Evolutionary conservation across 2,329 filamentous ascomycete genomes (phyloP).

Genomic region (Arthrobotrys megalospora): DNA sequence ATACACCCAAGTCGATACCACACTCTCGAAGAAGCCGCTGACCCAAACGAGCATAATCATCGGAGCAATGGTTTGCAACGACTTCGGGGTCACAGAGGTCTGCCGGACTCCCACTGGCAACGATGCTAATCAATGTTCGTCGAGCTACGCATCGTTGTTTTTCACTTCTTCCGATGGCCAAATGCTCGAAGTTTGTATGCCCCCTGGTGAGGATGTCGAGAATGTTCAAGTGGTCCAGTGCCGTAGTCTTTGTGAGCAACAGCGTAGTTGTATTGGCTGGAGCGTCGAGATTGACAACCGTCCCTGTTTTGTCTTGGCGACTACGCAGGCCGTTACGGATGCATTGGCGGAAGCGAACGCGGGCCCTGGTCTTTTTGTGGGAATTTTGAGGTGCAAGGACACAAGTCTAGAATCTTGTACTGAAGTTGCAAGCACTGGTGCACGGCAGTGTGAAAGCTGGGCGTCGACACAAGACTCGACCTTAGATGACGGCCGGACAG

Average conservation of each 20-base stretch:
- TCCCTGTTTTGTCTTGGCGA: too few relatives aligned
- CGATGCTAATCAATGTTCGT: neutral
- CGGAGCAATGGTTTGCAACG: constrained; percentile 3
- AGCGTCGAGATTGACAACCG: too few relatives aligned
- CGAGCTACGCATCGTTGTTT: neutral
- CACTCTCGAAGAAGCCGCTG: neutral
- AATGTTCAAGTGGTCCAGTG: too few relatives aligned
- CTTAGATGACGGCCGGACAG: neutral
- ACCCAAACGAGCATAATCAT: neutral
- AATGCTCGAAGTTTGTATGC: neutral
- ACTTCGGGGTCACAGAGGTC: neutral
- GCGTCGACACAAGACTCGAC: neutral
- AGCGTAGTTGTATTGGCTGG: too few relatives aligned
- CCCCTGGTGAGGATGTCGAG: neutral
- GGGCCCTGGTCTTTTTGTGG: neutral
- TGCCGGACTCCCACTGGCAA: neutral
- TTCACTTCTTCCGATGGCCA: neutral
- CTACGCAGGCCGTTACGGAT: too few relatives aligned
- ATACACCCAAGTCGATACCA: neutral
- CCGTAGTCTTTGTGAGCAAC: too few relatives aligned
- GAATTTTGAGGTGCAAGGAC: neutral
- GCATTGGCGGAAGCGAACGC: neutral
- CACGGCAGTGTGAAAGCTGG: neutral
- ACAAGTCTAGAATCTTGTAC: neutral
- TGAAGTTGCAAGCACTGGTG: neutral